Base-by-base conservation (phyloP, 176 grass and related monocot species). In the Oryza nivara region DNA sequence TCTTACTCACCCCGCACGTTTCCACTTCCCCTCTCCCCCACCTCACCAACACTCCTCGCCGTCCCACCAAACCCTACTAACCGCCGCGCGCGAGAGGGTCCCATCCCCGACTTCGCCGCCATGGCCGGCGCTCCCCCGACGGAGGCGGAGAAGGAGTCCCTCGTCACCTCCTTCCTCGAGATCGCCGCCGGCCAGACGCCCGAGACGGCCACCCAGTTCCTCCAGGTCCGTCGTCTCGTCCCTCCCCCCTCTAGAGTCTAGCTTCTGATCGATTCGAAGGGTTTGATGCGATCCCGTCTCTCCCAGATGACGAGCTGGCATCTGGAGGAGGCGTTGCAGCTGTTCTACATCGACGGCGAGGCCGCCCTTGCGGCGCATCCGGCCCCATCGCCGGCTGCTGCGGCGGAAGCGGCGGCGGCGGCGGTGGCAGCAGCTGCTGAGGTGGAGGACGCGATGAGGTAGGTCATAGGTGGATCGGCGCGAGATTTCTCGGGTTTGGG, bases 101-200 rank as follows among this genome's bases (percentile, higher is more conserved):
- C 47, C 16, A 1, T 30, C 28, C 15, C 49, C 68, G 78, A 28
- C 74, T 43, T 20, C 64, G 84, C 47, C 69, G 80, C 19, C 80
- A 91, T 91, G 89, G 85, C 89, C 52, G 89, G 80, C 70, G 76
- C 38, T 30, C 58, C 82, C 25, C 83, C 83, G 65, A 49, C 89
- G 38, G 44, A 78, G 28, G 79, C 73, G 48, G 90, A 89, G 75
- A 90, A 81, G 85, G 89, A 92, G 76, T 73, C 68, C 48, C 79
- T 99, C 23, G 85, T 99, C 78, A 92, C 93, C 9, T 88, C 77
- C 67, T 99, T 99, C 88, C 89, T 96, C 78, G 96, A 99, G 92
- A 94, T 99, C 90, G 93, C 96, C 79, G 86, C 81, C 56, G 96
- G 90, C 69, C 91, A 99, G 81, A 92, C 85, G 26, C 74, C 82